Evolutionary conservation across 805 yeast species (phyloP), one percentile per base, ranked within the genome.

Genomic region (Blastobotrys parvus): DNA sequence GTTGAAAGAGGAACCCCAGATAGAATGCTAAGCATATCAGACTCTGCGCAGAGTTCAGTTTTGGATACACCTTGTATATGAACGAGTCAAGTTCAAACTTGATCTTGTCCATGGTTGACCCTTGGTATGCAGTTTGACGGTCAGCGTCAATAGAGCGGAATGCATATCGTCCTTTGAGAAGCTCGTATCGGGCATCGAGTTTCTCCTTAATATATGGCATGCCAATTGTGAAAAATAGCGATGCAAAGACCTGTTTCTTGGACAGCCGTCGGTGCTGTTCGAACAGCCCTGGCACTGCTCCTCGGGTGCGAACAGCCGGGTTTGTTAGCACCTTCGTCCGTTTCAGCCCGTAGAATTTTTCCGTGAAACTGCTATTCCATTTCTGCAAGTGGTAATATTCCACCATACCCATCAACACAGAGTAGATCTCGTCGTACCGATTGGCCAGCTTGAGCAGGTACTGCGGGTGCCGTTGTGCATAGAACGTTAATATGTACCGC

Each of bases 341-440:
- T 56, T 87, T 87, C 49, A 90, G 63, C 1, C 97, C 97, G 57
- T 90, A 90, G 58, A 90, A 90, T 57, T 84, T 83, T 60, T 90
- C 97, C 0, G 94, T 86, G 55, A 90, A 86, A 2, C 92, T 77
- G 0, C 94, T 77, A 54, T 85, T 89, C 86, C 92, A 84, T 39
- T 69, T 68, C 41, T 67, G 72, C 39, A 90, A 60, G 52, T 80
- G 84, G 48, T 74, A 71, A 68, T 78, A 78, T 60, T 92, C 97
- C 1, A 90, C 64, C 2, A 72, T 45, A 0, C 83, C 78, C 54
- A 89, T 66, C 2, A 81, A 46, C 2, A 75, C 45, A 3, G 81
- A 59, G 52, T 81, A 81, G 30, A 87, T 55, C 65, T 86, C 95
- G 59, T 90, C 96, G 56, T 83, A 88, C 35, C 69, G 66, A 53